Percentiles rank a stretch among this genome's conserved stretches.
Evolutionary conservation across 176 grass and related monocot species (phyloP).

Genomic region (Phoenix dactylifera): DNA sequence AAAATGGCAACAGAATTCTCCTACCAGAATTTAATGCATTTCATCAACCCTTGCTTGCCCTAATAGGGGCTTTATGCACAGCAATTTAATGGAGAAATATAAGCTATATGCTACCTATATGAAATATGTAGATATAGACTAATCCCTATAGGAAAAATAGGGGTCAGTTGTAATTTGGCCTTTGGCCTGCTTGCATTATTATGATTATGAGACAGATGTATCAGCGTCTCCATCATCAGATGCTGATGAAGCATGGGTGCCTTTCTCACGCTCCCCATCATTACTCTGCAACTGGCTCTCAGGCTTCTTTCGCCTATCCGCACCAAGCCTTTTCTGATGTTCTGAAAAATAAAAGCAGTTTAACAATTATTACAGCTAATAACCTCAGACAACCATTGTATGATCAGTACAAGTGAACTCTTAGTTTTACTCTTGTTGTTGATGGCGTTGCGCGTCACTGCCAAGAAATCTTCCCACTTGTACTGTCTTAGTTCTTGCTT

Average conservation of each 20-base stretch:
- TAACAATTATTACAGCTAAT: slow-evolving; percentile 6
- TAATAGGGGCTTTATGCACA: slow-evolving; percentile 38
- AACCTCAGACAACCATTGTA: slow-evolving; percentile 2
- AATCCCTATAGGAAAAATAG: too few species aligned
- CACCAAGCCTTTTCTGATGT: slow-evolving; percentile 49
- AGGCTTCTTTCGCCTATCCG: slow-evolving; percentile 36
- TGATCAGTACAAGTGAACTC: neutral
- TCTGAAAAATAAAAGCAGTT: slow-evolving; percentile 38
- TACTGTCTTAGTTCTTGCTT: slow-evolving; percentile 61
- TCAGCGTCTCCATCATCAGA: slow-evolving; percentile 66
- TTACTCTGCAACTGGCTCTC: slow-evolving; percentile 27
- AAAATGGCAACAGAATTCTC: too few species aligned
- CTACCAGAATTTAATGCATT: neutral
- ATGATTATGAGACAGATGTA: slow-evolving; percentile 32
- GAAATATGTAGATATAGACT: neutral
- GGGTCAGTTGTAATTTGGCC: too few species aligned
- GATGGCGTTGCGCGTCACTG: slow-evolving; percentile 73
- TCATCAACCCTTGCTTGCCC: slow-evolving; percentile 38
- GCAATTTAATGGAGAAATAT: slow-evolving; percentile 24
- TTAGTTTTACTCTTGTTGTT: slow-evolving; percentile 83
- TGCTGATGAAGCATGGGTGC: slow-evolving; percentile 40
- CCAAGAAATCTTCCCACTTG: slow-evolving; percentile 75
- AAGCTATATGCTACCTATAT: slow-evolving; percentile 15
- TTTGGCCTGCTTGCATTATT: too few species aligned
- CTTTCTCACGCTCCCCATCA: slow-evolving; percentile 47